A percentile compares a stretch with the other conserved stretches of the same genome.
These are phyloP conservation scores for Coleophoma eucalyptorum DNA, from an alignment of 2,329 filamentous ascomycete species.

Conservation along the genomic window DNA sequence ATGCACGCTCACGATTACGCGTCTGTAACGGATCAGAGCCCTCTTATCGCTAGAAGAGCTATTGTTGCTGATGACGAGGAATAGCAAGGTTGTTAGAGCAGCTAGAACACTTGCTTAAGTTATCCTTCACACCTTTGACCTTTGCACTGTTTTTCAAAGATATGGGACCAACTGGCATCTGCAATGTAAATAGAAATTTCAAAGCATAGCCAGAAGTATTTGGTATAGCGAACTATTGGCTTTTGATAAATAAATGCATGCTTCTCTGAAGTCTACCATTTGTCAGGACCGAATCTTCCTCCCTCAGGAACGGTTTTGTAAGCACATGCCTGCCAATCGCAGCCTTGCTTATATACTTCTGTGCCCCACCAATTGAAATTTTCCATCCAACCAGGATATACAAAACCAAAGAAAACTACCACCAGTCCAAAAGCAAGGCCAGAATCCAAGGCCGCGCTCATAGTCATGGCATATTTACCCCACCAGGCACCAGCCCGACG, in stretches of 20 bases:
- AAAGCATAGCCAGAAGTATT: too few species aligned
- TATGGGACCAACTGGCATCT: too few species aligned
- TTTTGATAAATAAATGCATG: too few species aligned
- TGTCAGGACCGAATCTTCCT: conserved; percentile 61
- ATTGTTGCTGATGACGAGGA: not conserved
- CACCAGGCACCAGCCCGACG: conserved; percentile 72
- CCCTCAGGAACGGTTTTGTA: conserved; percentile 63
- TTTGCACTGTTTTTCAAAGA: too few species aligned
- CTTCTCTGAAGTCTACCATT: conserved; percentile 34
- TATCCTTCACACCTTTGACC: too few species aligned
- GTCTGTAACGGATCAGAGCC: conserved; percentile 14
- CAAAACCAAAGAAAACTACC: conserved; percentile 79
- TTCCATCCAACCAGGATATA: conserved; percentile 74
- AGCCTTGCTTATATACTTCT: conserved; percentile 78
- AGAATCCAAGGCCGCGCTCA: conserved; percentile 79
- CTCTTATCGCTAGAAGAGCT: conserved; percentile 4
- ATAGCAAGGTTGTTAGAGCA: too few species aligned
- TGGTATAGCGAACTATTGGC: too few species aligned
- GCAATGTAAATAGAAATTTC: too few species aligned
- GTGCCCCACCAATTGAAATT: conserved; percentile 86
- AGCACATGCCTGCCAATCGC: conserved; percentile 79
- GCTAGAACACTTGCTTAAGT: too few species aligned
- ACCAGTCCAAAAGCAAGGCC: conserved; percentile 80
- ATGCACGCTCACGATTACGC: conserved; percentile 47
- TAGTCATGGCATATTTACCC: conserved; percentile 88